Percentiles rank a stretch among this genome's conserved stretches.
phyloP scores from a whole-genome alignment of 1,139 yeast species.

The Debaryomyces sp. region DNA sequence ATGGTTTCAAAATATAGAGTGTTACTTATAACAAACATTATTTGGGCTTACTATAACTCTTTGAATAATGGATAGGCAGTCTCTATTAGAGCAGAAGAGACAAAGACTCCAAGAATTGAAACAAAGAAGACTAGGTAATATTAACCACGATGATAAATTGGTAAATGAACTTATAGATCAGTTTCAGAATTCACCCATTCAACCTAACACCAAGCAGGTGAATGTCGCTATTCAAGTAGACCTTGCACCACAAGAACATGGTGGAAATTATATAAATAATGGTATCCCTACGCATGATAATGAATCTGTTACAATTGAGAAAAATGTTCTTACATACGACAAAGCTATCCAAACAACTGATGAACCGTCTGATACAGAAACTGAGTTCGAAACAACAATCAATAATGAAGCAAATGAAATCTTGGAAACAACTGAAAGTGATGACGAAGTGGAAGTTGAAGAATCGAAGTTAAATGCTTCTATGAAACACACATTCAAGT shows the following conservation, averaged over 20 bases:
- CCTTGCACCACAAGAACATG: background rate
- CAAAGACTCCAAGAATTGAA: slow-evolving; percentile 45
- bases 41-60: background rate
- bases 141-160: slow-evolving; percentile 15
- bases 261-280: background rate
- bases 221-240: slow-evolving; percentile 34
- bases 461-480: slow-evolving; percentile 13
- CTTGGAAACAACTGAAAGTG: background rate
- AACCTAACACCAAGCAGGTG: slow-evolving; percentile 16
- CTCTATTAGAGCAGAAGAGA: slow-evolving; percentile 43
- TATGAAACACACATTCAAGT: slow-evolving; percentile 21
- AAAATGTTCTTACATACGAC: slow-evolving; percentile 28
- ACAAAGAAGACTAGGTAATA: slow-evolving; percentile 28
- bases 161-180: slow-evolving; percentile 26
- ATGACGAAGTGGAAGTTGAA: background rate
- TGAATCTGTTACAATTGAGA: slow-evolving; percentile 1
- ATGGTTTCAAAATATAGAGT: background rate
- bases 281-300: background rate
- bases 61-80: slow-evolving; percentile 38
- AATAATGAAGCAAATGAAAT: background rate
- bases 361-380: background rate
- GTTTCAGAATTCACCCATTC: slow-evolving; percentile 11
- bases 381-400: background rate
- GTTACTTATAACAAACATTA: background rate
- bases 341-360: slow-evolving; percentile 30